Evolutionary conservation across 1,284 basidiomycete genomes (phyloP), one percentile per base, ranked within the genome.

Genomic region (Leccinum insolens): DNA sequence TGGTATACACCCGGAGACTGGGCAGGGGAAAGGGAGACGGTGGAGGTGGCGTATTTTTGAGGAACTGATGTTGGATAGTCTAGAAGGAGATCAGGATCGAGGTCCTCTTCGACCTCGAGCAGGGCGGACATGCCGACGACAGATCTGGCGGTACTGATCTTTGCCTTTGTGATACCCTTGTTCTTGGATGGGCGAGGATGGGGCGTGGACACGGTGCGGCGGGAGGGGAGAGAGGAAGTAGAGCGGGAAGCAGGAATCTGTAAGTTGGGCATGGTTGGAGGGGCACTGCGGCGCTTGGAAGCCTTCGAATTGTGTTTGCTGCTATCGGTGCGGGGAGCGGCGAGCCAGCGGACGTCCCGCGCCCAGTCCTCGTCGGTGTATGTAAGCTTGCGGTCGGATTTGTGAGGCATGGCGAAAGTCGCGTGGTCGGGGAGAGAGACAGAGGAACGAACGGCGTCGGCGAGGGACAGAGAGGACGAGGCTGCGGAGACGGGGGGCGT

Each of bases 331-430:
- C 78, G 74, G 15, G 83, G 80, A 8, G 83, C 78, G 11, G 84
- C 83, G 39, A 90, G 84, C 87, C 87, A 89, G 55, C 87, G 83
- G 20, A 89, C 87, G 68, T 91, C 89, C 72, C 83, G 86, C 14
- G 87, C 84, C 87, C 87, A 89, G 70, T 87, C 85, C 62, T 86
- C 83, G 70, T 86, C 83, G 4, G 83, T 83, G 68, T 82, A 81
- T 67, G 81, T 77, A 69, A 76, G 69, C 75, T 78, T 67, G 63
- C 68, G 72, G 64, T 69, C 67, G 60, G 67, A 37, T 17, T 17
- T 62, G 41, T 63, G 65, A 2, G 68, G 6, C 78, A 76, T 73
- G 60, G 4, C 65, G 49, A 70, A 55, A 57, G 63, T 39, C 25
- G 62, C 14, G 65, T 70, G 64, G 64, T 76, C 73, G 3, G 73